These are phyloP conservation scores for Irpex rosettiformis DNA, from an alignment of 1,284 basidiomycete genomes.

Conservation along the genomic window DNA sequence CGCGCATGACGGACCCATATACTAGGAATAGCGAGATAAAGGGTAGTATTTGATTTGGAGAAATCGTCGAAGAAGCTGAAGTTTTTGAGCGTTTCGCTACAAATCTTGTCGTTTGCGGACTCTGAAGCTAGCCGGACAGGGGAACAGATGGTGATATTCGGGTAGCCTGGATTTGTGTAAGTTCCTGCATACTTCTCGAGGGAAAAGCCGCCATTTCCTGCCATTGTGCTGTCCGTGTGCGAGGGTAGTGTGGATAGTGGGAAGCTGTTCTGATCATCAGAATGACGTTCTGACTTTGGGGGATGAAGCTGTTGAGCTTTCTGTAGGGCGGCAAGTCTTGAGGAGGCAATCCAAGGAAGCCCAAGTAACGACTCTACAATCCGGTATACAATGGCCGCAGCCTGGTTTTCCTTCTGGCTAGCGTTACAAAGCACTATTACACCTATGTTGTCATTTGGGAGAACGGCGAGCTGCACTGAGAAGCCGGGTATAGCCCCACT, in stretches of 20 bases:
- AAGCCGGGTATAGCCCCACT: not conserved
- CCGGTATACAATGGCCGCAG: not conserved
- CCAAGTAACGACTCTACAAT: not conserved
- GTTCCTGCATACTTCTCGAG: not conserved
- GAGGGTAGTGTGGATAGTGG: not conserved
- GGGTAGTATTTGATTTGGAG: not conserved
- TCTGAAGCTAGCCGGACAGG: not conserved
- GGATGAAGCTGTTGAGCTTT: not conserved
- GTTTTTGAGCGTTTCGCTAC: not conserved
- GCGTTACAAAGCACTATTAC: not conserved
- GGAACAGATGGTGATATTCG: not conserved
- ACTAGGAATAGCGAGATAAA: not conserved
- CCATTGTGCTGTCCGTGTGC: no score
- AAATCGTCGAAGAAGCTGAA: not conserved
- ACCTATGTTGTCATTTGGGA: not conserved
- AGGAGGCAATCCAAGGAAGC: not conserved
- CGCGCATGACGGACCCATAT: not conserved
- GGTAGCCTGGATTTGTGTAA: not conserved
- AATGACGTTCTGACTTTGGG: not conserved
- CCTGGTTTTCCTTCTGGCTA: not conserved
- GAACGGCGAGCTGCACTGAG: not conserved
- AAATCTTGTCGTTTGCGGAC: not conserved
- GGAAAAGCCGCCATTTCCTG: not conserved
- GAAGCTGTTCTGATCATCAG: not conserved
- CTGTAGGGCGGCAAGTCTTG: not conserved